Base-by-base conservation (phyloP, 768 basidiomycete genomes). In the Tylopilus felleus region DNA sequence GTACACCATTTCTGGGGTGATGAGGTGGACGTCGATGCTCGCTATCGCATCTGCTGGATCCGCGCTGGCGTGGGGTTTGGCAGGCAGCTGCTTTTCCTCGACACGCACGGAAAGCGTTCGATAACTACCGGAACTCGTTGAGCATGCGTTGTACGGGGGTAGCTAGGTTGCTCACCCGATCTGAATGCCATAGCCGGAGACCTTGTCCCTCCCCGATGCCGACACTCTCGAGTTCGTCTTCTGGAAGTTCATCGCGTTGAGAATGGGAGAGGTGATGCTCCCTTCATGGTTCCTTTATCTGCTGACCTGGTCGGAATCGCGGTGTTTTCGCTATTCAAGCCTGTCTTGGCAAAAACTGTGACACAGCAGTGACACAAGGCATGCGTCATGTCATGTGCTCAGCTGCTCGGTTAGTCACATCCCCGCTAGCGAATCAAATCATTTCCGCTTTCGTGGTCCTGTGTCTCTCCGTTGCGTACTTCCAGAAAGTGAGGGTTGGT, bases 1-100 rank as follows among this genome's bases (percentile, higher is more conserved):
- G 38, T 74, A 74, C 29, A 77, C 72, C 6, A 79, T 73, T 14
- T 79, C 73, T 2, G 67, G 44, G 4, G 69, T n/a, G 12, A 80
- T 60, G 47, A 67, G 65, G 51, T 83, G 80, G 60, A 76, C 78
- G 46, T 83, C 80, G 55, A 82, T 75, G 33, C 71, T 64, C 22
- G 74, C 64, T 58, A 78, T 72, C 28, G 69, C 71, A 52, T 72
- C 62, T 4, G 68, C 68, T 1, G 75, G 70, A 49, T 76, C 74
- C 5, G 52, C 21, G n/a, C 47, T 51, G 8, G n/a, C 12, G 31
- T 58, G 61, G 5, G 59, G 48, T 40, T 61, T 59, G 0, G 38
- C 49, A 49, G 64, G 61, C 19, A 61, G 52, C 21, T 55, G n/a
- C 33, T 55, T 60, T 35, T 70, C 66, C n/a, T 71, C 73, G 56